Base-by-base conservation (phyloP, 2,329 filamentous ascomycete species). In the Daldinia eschscholtzii region DNA sequence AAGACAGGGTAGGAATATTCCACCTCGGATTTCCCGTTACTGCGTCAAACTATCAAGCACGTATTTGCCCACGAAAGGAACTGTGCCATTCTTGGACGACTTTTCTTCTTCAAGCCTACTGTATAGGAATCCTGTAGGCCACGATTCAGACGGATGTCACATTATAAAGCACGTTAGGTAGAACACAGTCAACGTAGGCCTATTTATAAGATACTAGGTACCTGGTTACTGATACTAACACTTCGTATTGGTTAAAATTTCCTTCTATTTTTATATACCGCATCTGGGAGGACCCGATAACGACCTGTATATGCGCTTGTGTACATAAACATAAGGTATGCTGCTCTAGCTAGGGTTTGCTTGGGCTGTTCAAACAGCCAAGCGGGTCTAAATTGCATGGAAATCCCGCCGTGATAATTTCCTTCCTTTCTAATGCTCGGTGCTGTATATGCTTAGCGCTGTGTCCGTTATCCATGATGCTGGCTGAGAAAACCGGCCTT, bases 311-410 rank as follows among this genome's bases (percentile, higher is more conserved):
- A 39, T 57, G 33, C 53, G 35, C 23, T 39, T 57, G 53, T 37
- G 33, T 57, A 57, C 53, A 26, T 57, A 28, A 57, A 57, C 53
- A 26, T 57, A 28, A 57, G 28, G 41, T 57, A 57, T 39, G n/a
- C 53, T 30, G 46, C 6, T 52, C 53, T 57, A 41, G 53, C 37
- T 42, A n/a, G 35, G 46, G 15, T 20, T 41, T 57, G 10, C 33
- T 37, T 42, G 35, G 53, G n/a, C 33, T 57, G 6, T 57, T 26
- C 6, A 12, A 41, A 41, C 7, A 39, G 37, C 53, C 20, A 39
- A 57, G 53, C 53, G 23, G 53, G 53, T 39, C 53, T 57, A 41
- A 26, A 57, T 56, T 56, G 52, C 52, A 41, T 26, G 18, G 23
- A 41, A 39, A 23, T 28, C 53, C 53, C 9, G 13, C n/a, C 12